phyloP scores from a whole-genome alignment of 306 rosid species.

The Trifolium subterraneum region DNA sequence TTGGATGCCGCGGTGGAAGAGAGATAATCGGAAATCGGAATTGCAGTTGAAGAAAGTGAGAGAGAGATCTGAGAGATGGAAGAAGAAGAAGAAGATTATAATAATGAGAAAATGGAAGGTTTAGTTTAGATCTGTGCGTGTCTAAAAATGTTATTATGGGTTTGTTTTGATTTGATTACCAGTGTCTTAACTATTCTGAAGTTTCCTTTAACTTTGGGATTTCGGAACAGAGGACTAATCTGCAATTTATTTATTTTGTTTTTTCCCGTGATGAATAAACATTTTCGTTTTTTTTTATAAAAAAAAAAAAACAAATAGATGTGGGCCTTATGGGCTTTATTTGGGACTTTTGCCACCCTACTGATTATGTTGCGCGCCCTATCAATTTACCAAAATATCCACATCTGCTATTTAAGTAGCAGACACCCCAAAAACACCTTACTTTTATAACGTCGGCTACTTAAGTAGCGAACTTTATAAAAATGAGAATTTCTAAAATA shows the following conservation, averaged over 20 bases:
- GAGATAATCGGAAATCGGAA: slow-evolving; percentile 4
- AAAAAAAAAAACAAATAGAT: too few relatives aligned
- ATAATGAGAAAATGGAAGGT: slow-evolving; percentile 4
- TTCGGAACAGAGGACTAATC: slow-evolving; percentile 4
- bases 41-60: slow-evolving; percentile 19
- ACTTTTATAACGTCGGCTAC: too few relatives aligned
- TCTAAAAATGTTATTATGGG: slow-evolving; percentile 23
- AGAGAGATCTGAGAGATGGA: slow-evolving; percentile 45
- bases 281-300: neutral
- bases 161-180: slow-evolving; percentile 39
- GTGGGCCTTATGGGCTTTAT: too few relatives aligned
- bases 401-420: too few relatives aligned
- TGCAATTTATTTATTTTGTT: slow-evolving; percentile 30
- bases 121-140: slow-evolving; percentile 32
- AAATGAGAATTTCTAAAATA: too few relatives aligned
- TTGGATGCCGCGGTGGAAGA: slow-evolving; percentile 33
- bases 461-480: too few relatives aligned
- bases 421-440: too few relatives aligned
- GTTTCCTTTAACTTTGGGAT: slow-evolving; percentile 32
- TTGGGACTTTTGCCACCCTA: too few relatives aligned
- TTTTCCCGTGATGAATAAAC: neutral
- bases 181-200: slow-evolving; percentile 14
- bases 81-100: neutral
- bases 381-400: too few relatives aligned
- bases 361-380: too few relatives aligned